Base-by-base conservation (phyloP, 1,284 basidiomycete species). In the Gastroboletus turbinatus region DNA sequence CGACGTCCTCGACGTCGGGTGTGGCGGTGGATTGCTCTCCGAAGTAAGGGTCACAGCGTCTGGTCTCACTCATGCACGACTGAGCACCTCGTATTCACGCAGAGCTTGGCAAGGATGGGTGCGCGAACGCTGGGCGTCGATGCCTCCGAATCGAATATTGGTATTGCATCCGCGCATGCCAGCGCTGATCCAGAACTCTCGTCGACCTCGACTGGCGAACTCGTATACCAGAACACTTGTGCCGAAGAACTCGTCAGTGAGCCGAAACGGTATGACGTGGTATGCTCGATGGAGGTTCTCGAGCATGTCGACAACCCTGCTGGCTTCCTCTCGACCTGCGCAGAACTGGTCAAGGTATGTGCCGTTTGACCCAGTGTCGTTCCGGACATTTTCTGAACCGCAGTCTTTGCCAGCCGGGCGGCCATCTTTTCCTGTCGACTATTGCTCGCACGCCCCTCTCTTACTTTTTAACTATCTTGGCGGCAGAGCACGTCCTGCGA, bases 201-300 rank as follows among this genome's bases (percentile, higher is more conserved):
- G 35, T 16, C 55, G 17, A 27, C 56, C 50, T 50, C 59, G 23
- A 19, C 46, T 8, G 58, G 58, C 46, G 25, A 51, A 8, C 74
- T 90, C 21, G 71, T 72, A 21, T 99, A 98, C 73, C 73, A 84
- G n/a, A 86, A 94, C 66, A 81, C 84, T 0, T 81, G 91, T 0
- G 94, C 92, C 0, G 96, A 98, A 69, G 79, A 81, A 0, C 80
- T 94, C 4, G 70, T 87, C 13, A 66, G 80, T 23, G 82, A 85
- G 10, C 70, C 81, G 30, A 81, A 81, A 61, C 81, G 80, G 44
- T 99, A 90, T 69, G 96, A 99, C 71, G 80, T 96, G 8, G 95
- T 99, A 16, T 97, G 94, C 70, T 92, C 94, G 11, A 95, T 99
- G 94, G 97, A 99, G 71, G 96, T 99, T 17, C 70, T 99, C 43